Percentiles rank a stretch among this genome's conserved stretches.
phyloP scores from a whole-genome alignment of 257 asterid species.

The Nicotiana obtusifolia region DNA sequence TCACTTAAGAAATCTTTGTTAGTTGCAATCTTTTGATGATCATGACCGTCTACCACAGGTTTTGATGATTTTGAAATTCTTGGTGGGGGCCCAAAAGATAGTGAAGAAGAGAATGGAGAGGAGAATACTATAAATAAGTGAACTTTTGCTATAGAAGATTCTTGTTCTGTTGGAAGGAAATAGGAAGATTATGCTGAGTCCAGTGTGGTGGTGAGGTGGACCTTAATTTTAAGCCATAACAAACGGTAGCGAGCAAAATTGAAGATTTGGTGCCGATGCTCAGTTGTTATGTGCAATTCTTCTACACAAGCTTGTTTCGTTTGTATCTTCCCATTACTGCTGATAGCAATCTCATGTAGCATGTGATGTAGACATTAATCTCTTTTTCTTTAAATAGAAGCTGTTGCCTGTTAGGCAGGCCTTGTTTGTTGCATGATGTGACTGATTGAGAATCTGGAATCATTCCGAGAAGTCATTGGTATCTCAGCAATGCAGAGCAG shows the following conservation, averaged over 20 bases:
- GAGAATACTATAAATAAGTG: constrained; percentile 15
- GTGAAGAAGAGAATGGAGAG: constrained; percentile 55
- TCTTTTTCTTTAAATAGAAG: neutral
- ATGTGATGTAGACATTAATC: neutral
- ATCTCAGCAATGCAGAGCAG: neutral
- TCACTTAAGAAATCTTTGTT: neutral
- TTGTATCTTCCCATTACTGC: neutral
- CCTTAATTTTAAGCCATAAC: neutral
- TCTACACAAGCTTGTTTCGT: neutral
- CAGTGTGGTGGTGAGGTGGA: neutral
- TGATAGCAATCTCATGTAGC: neutral
- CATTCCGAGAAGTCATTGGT: constrained; percentile 1
- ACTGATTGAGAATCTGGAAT: neutral
- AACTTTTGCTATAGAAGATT: neutral
- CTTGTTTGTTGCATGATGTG: neutral
- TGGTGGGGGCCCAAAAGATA: constrained; percentile 48
- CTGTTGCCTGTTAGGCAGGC: neutral
- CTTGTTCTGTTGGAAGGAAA: neutral
- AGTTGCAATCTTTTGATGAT: constrained; percentile 9
- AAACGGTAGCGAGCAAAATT: neutral
- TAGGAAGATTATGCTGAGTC: constrained; percentile 1
- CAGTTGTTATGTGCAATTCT: neutral
- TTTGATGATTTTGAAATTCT: constrained; percentile 78
- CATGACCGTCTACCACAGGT: constrained; percentile 35
- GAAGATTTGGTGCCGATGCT: neutral